These are phyloP conservation scores for Stereum hirsutum DNA, from an alignment of 1,284 basidiomycete species.

Conservation along the genomic window DNA sequence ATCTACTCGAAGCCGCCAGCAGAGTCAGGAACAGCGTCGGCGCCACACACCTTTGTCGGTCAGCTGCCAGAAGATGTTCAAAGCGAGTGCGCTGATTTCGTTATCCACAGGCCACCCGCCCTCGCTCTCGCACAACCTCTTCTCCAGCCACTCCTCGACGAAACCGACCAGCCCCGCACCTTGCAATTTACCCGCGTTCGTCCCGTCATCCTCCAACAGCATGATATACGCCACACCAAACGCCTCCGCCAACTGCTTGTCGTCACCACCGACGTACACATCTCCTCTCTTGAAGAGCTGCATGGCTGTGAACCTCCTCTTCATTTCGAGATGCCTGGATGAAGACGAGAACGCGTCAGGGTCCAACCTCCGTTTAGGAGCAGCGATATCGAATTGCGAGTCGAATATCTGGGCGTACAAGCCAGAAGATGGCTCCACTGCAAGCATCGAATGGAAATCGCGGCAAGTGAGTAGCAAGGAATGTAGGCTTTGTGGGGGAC, in stretches of 20 bases:
- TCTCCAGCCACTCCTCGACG: slow-evolving; percentile 27
- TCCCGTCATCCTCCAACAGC: slow-evolving; percentile 47
- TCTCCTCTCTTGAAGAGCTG: slow-evolving; percentile 28
- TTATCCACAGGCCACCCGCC: slow-evolving; percentile 40
- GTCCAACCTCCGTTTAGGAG: slow-evolving; percentile 5
- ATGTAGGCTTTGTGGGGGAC: slow-evolving; percentile 22
- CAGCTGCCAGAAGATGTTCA: slow-evolving; percentile 39
- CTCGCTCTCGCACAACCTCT: slow-evolving; percentile 26
- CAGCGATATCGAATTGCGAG: slow-evolving; percentile 29
- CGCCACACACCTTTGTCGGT: slow-evolving; percentile 20
- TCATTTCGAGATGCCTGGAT: slow-evolving; percentile 5
- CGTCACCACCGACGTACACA: too few relatives aligned
- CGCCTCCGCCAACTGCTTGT: slow-evolving; percentile 30
- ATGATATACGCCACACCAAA: slow-evolving; percentile 53
- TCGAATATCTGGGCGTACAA: slow-evolving; percentile 37
- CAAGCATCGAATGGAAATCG: slow-evolving; percentile 22
- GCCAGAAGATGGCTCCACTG: slow-evolving; percentile 25
- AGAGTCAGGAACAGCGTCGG: too few relatives aligned
- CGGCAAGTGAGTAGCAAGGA: slow-evolving; percentile 31
- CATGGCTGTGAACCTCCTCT: slow-evolving; percentile 27
- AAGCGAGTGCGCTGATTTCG: slow-evolving; percentile 32
- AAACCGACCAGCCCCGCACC: slow-evolving; percentile 32
- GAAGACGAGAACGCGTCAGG: background rate
- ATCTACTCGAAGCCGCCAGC: background rate
- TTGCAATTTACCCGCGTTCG: slow-evolving; percentile 44